These are phyloP conservation scores for Kalaharituber pfeilii DNA, from an alignment of 2,329 filamentous ascomycete species.

Conservation along the genomic window DNA sequence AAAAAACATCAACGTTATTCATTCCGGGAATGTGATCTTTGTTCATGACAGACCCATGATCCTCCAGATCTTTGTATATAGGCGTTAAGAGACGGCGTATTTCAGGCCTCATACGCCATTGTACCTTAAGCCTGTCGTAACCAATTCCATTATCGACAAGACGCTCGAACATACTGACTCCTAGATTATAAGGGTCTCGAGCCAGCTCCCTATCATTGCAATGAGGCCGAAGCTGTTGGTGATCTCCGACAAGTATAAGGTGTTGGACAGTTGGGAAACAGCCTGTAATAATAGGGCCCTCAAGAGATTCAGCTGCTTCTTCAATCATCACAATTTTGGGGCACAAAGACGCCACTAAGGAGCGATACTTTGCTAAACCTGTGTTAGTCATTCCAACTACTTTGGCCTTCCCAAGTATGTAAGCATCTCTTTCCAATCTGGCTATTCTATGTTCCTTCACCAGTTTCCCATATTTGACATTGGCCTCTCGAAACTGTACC, in stretches of 20 bases:
- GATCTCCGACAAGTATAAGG: slow-evolving; percentile 51
- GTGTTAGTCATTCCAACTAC: slow-evolving; percentile 59
- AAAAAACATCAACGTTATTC: slow-evolving; percentile 35
- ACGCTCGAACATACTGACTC: slow-evolving; percentile 64
- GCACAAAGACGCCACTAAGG: slow-evolving; percentile 45
- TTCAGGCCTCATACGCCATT: slow-evolving; percentile 54
- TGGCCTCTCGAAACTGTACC: slow-evolving; percentile 33
- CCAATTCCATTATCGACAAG: slow-evolving; percentile 49
- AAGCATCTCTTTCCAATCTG: slow-evolving; percentile 41
- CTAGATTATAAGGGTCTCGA: slow-evolving; percentile 44
- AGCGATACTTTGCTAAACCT: slow-evolving; percentile 62
- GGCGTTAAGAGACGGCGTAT: slow-evolving; percentile 43
- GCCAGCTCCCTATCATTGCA: slow-evolving; percentile 45
- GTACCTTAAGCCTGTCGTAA: slow-evolving; percentile 46
- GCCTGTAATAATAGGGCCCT: slow-evolving; percentile 40
- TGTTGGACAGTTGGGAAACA: slow-evolving; percentile 37
- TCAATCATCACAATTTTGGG: slow-evolving; percentile 58
- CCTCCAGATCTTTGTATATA: slow-evolving; percentile 17
- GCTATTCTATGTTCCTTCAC: slow-evolving; percentile 39
- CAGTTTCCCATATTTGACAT: slow-evolving; percentile 34
- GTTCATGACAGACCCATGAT: slow-evolving; percentile 30
- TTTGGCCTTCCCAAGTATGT: slow-evolving; percentile 42
- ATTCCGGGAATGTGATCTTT: slow-evolving; percentile 43
- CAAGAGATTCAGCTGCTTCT: slow-evolving; percentile 61
- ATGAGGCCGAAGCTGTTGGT: slow-evolving; percentile 58